phyloP scores from a whole-genome alignment of 1,284 basidiomycete species.

The Austroboletus niveus region DNA sequence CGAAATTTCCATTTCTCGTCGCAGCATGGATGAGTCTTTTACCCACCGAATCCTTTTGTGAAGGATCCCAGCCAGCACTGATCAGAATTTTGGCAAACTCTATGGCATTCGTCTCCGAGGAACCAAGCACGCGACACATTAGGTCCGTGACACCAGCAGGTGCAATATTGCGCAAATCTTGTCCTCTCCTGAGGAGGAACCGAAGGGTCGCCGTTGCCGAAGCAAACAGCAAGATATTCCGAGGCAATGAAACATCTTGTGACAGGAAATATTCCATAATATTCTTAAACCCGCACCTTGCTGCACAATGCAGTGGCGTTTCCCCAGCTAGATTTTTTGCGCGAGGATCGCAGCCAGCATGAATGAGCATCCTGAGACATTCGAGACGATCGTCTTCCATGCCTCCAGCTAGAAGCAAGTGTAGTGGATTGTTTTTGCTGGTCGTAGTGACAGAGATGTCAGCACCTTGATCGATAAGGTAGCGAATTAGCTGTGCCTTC shows the following conservation, averaged over 20 bases:
- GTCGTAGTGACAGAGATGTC: neutral
- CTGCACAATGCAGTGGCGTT: neutral
- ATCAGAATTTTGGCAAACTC: conserved; percentile 1
- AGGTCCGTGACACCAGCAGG: neutral
- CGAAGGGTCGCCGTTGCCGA: neutral
- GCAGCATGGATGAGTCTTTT: conserved; percentile 2
- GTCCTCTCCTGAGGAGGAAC: neutral
- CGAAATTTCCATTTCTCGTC: neutral
- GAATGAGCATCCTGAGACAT: neutral
- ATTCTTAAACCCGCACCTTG: no score
- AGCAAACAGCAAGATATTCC: neutral
- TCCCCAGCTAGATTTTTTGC: neutral
- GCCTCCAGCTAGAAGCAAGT: neutral
- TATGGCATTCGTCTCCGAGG: neutral
- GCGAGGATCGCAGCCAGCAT: neutral
- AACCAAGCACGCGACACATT: neutral
- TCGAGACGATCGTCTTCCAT: neutral
- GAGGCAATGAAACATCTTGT: neutral
- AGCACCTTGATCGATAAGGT: conserved; percentile 1
- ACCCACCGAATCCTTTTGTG: neutral
- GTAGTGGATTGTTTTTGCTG: neutral
- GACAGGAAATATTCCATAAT: neutral
- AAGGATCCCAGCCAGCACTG: conserved; percentile 3
- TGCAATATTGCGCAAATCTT: neutral
- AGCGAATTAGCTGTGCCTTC: neutral